These are phyloP conservation scores for Westerdykella aurantiaca DNA, from an alignment of 2,329 filamentous ascomycete genomes.

Conservation along the genomic window DNA sequence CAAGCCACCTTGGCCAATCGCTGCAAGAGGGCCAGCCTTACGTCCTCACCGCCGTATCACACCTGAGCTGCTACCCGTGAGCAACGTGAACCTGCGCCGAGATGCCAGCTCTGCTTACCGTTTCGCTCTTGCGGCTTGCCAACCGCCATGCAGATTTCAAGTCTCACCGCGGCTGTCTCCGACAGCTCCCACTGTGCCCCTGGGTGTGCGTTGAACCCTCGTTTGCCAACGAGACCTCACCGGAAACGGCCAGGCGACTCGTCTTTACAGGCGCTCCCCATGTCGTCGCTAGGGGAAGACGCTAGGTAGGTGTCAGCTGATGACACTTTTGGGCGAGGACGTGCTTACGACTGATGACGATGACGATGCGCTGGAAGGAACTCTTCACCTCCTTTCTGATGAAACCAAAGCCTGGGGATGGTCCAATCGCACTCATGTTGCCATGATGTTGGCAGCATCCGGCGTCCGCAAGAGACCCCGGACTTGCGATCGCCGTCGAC, in stretches of 20 bases:
- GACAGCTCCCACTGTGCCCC: too few relatives aligned
- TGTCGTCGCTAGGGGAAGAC: background rate
- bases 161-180: too few relatives aligned
- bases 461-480: background rate
- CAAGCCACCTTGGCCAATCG: conserved; percentile 27
- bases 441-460: background rate
- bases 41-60: conserved; percentile 23
- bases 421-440: background rate
- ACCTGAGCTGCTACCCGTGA: conserved; percentile 8
- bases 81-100: conserved; percentile 14
- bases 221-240: too few relatives aligned
- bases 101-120: conserved; percentile 33
- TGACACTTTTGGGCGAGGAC: conserved; percentile 3
- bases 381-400: too few relatives aligned
- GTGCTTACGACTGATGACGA: conserved; percentile 4
- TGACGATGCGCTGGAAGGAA: conserved; percentile 1
- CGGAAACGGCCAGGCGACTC: too few relatives aligned
- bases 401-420: background rate
- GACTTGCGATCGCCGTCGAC: too few relatives aligned
- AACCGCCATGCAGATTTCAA: too few relatives aligned
- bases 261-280: too few relatives aligned
- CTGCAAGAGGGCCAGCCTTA: conserved; percentile 33
- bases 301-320: conserved; percentile 12
- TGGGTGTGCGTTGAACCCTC: too few relatives aligned
- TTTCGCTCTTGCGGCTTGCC: conserved; percentile 3